A percentile compares a stretch with the other conserved stretches of the same genome.
phyloP scores from a whole-genome alignment of 176 grass and related monocot species.

The Oryza nivara region DNA sequence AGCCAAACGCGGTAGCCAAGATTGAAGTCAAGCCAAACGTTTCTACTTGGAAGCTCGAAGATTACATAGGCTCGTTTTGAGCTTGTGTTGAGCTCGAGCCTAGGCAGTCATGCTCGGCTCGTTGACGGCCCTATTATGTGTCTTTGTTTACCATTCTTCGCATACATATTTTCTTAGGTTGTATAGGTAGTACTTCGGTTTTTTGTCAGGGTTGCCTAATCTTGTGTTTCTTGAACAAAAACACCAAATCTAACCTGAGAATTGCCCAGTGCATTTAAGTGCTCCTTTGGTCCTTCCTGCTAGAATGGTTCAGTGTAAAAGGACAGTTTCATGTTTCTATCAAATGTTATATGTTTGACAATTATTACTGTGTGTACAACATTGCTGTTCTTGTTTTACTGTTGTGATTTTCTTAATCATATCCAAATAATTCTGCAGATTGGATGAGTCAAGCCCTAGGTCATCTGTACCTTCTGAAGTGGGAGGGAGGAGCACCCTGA shows the following conservation, averaged over 20 bases:
- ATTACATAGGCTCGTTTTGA: too few relatives aligned
- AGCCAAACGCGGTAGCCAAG: too few relatives aligned
- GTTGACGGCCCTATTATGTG: not conserved
- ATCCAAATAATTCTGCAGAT: conserved; percentile 51
- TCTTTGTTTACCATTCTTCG: not conserved
- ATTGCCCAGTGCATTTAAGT: not conserved
- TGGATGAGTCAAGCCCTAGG: conserved; percentile 81
- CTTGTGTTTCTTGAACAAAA: conserved; percentile 20
- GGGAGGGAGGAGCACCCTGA: conserved; percentile 33
- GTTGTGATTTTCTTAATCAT: not conserved
- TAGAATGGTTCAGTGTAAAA: not conserved
- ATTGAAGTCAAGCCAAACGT: too few relatives aligned
- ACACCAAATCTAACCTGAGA: not conserved
- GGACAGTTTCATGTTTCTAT: not conserved
- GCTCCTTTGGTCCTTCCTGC: not conserved
- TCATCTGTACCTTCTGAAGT: conserved; percentile 67
- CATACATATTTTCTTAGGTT: not conserved
- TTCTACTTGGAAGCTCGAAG: too few relatives aligned
- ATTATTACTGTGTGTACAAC: not conserved
- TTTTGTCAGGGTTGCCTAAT: not conserved
- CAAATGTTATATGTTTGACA: not conserved
- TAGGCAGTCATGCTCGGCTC: too few relatives aligned
- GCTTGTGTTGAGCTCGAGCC: too few relatives aligned
- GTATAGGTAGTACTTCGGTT: not conserved
- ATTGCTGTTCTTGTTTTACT: conserved; percentile 1